Evolutionary conservation across 2,329 filamentous ascomycete genomes (phyloP).

Genomic region (Clonostachys sp.): DNA sequence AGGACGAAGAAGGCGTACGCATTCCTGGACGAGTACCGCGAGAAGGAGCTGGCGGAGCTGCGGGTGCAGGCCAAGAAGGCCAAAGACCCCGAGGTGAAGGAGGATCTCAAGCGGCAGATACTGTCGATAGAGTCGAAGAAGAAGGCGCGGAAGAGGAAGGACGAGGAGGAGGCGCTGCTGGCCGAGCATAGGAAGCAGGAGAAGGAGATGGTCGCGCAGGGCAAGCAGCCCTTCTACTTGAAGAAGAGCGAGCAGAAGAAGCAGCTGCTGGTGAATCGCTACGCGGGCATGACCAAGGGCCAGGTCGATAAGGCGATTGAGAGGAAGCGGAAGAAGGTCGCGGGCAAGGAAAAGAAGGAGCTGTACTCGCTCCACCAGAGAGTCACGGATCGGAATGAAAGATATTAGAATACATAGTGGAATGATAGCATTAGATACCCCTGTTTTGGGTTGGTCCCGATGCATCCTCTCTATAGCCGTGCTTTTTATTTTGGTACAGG

Average conservation of each 20-base stretch:
- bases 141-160: conserved; percentile 65
- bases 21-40: conserved; percentile 84
- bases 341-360: conserved; percentile 77
- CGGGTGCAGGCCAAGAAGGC: conserved; percentile 58
- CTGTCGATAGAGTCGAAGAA: conserved; percentile 74
- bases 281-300: conserved; percentile 76
- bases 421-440: too few relatives aligned
- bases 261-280: conserved; percentile 72
- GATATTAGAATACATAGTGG: not conserved
- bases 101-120: conserved; percentile 67
- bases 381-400: not conserved
- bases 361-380: conserved; percentile 38
- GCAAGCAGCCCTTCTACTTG: conserved; percentile 89
- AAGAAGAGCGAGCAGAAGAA: conserved; percentile 94
- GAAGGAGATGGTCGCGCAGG: conserved; percentile 78
- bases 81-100: conserved; percentile 63
- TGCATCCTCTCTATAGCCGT: too few relatives aligned
- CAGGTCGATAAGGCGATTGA: conserved; percentile 83
- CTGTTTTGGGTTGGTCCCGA: too few relatives aligned
- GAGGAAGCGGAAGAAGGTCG: conserved; percentile 83
- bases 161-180: conserved; percentile 65
- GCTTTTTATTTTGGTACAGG: too few relatives aligned
- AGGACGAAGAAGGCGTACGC: conserved; percentile 70
- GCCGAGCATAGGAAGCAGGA: conserved; percentile 76
- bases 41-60: conserved; percentile 75